Base-by-base conservation (phyloP, 441 rosid species). In the Populus hybrid region DNA sequence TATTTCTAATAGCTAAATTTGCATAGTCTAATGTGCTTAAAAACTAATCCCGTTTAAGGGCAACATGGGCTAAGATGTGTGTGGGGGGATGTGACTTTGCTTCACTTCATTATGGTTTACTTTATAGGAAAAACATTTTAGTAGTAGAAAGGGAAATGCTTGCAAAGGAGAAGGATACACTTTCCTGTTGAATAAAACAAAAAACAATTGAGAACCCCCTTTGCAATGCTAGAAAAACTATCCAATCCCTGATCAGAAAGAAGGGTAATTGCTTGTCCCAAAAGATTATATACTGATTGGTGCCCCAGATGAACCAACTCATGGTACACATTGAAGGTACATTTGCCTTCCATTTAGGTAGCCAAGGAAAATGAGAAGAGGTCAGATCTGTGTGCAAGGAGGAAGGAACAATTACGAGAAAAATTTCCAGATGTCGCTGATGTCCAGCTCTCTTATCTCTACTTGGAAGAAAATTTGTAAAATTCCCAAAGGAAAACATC, bases 1-100 rank as follows among this genome's bases (percentile, higher is more conserved):
- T 9, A 66, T 34, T 74, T 70, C n/a, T 46, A 53, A 50, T 64
- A 69, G 46, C 61, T 14, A 67, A 57, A 61, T 67, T 23, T 71
- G 61, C 16, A 30, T 67, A 77, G 8, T 8, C 23, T 10, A 30
- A 12, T 53, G 68, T 73, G 69, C 12, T 20, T 10, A 32, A 42
- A 38, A 46, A 63, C 57, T 46, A 57, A 69, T 57, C 23, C 71
- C 30, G 67, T 10, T 24, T 34, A 72, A 12, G n/a, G 18, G 61
- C 53, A 36, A 18, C 10, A 35, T 30, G 38, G 32, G 75, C 67
- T 28, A 34, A 18, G 26, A 24, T 70, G 69, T 12, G 59, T 9
- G n/a, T 61, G 36, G 16, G 68, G 18, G 24, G 20, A 66, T 53
- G 50, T 30, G 20, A 46, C 72, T 75, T 67, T 28, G 28, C 46